Evolutionary conservation across 2,329 filamentous ascomycete genomes (phyloP), one percentile per base, ranked within the genome.

Genomic region (Penicillium nordicum): DNA sequence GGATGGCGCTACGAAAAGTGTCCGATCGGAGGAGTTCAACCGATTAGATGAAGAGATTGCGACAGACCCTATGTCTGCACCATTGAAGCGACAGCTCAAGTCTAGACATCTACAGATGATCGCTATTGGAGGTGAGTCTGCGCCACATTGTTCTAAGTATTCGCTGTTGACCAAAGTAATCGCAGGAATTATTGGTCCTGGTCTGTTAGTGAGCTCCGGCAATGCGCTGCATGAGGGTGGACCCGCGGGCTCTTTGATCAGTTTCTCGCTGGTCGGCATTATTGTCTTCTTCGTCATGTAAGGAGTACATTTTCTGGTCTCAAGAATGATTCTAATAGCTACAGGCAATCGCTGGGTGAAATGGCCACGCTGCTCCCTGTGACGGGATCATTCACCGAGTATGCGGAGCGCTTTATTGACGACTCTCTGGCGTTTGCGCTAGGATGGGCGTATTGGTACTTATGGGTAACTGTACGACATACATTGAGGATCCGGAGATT

Each of bases 321-420:
- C 6, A 25, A 38, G 18, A 21, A 30, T 27, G 11, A 48, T 36
- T 8, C 38, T 61, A 30, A 52, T n/a, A 7, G 12, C 67, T 57
- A 80, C 78, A 90, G 89, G 84, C 88, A 90, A 76, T 87, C 84
- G 5, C 75, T 92, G 7, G 88, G 88, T 21, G 88, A 92, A 69
- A 76, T 91, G 64, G 88, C 88, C 3, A 90, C 88, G 7, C 74
- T 90, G 1, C 90, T 87, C 62, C 88, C 88, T 0, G 86, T 84
- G 0, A 85, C 85, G 5, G 88, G 88, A 3, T 85, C 86, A 0
- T 90, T 91, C 65, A 85, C 85, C n/a, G 84, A 82, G 10, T 80
- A 90, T 36, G 85, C 85, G 0, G 85, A 88, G 60, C 82, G 88
- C 8, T 87, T 91, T 62, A 84, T 89, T 30, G 87, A 90, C 68